Conservation (phyloP, 1,284 basidiomycete species). For the Apiotrichum gamsii region DNA sequence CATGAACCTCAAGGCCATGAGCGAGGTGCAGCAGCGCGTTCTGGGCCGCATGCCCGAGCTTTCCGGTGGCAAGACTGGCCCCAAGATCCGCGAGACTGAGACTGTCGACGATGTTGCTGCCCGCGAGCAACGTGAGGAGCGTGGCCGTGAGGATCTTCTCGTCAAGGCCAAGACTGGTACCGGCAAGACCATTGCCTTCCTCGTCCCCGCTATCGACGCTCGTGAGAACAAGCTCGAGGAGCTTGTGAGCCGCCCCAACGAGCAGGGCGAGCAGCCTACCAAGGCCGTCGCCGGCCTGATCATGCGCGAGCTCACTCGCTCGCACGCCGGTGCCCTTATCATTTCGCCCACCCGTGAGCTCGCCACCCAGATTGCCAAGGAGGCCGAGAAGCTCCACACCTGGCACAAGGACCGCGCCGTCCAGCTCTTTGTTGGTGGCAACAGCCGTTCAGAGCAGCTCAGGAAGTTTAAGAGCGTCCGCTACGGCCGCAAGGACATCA, state of each 20-base stretch:
- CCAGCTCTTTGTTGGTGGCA: constrained; percentile 74
- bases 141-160: constrained; percentile 35
- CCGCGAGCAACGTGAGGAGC: constrained; percentile 16
- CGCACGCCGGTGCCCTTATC: constrained; percentile 68
- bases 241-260: constrained; percentile 18
- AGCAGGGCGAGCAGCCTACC: constrained; percentile 20
- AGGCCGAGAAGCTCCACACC: constrained; percentile 64
- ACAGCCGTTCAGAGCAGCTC: constrained; percentile 48
- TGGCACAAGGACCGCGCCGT: constrained; percentile 66
- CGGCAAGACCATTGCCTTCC: constrained; percentile 82
- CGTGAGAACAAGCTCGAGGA: constrained; percentile 50
- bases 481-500: constrained; percentile 66
- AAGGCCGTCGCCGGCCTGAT: neutral
- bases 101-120: constrained; percentile 9
- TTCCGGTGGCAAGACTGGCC: constrained; percentile 26
- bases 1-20: constrained; percentile 70
- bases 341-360: constrained; percentile 92
- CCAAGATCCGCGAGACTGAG: constrained; percentile 5
- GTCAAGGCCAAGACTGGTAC: constrained; percentile 78
- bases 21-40: constrained; percentile 76
- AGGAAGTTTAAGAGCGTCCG: constrained; percentile 64
- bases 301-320: constrained; percentile 47
- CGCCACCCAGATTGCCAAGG: constrained; percentile 86
- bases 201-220: constrained; percentile 78
- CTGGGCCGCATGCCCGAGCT: constrained; percentile 55